Base-by-base conservation (phyloP, 2,329 filamentous ascomycete genomes). In the Knufia petricola region DNA sequence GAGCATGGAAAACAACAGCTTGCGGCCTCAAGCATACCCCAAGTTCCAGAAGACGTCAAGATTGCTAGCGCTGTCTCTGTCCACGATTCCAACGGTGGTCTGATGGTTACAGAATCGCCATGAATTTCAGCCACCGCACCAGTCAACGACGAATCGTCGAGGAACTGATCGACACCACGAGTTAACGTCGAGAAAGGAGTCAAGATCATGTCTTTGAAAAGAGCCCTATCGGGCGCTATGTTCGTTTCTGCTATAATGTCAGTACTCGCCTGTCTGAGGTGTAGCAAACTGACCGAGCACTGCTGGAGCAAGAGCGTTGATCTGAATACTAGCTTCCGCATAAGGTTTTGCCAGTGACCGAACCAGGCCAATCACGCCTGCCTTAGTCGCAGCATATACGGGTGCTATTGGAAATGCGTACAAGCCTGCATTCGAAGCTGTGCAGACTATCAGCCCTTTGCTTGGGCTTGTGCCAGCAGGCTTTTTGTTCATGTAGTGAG, bases 111-210 rank as follows among this genome's bases (percentile, higher is more conserved):
- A n/a, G 60, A 65, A 10, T 72, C 64, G 2, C 70, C 73, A 55
- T 76, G 73, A 41, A 76, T 69, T 60, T 77, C 74, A 1, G 69
- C 72, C n/a, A 75, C 61, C 19, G 66, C 61, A 0, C 74, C 74
- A 0, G 63, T 72, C 41, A 73, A 48, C 2, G 52, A 59, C 1
- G 66, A 56, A 31, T 48, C 46, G 47, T 74, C 66, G 8, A 71
- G 52, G 9, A 77, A 65, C 53, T 68, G 62, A 15, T 62, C 61
- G 1, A 76, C 66, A 2, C 70, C 73, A 10, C 59, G 63, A 4
- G 68, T 59, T 1, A 73, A 65, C 0, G 73, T 76, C 2, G 64
- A 64, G 66, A 74, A 73, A 2, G 74, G 74, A 4, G 74, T 77
- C 17, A 75, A 41, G 4, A 69, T 58, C 74, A 77, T 76, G 3